Evolutionary conservation across 257 asterid genomes (phyloP).

Genomic region (Thymus mandschuricus): DNA sequence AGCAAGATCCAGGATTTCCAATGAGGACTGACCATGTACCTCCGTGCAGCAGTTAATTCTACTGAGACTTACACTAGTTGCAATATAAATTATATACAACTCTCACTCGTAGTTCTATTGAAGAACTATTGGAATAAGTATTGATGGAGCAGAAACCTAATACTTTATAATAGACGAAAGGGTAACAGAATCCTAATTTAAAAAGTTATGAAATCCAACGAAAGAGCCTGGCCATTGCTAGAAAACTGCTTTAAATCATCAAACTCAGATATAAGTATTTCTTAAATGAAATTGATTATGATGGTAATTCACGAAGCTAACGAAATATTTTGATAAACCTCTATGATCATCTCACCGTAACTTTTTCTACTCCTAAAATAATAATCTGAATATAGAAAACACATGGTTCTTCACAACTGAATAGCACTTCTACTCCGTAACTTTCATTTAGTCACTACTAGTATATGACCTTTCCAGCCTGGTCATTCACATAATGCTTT

Average conservation of each 20-base stretch:
- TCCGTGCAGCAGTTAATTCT: background rate
- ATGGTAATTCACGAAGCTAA: background rate
- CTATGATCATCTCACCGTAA: conserved; percentile 3
- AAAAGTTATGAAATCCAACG: background rate
- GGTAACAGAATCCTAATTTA: background rate
- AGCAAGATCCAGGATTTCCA: conserved; percentile 5
- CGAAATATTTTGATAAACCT: background rate
- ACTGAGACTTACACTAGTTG: background rate
- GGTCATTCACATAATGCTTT: background rate
- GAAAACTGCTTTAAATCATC: conserved; percentile 4
- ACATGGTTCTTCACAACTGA: conserved; percentile 15
- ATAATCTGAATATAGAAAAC: conserved; percentile 1
- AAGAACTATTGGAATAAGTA: background rate
- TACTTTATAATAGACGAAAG: background rate
- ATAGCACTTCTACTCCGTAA: background rate
- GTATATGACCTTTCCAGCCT: background rate
- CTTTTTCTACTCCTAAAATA: conserved; percentile 26
- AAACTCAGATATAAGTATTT: background rate
- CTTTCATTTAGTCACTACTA: conserved; percentile 2
- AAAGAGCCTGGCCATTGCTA: conserved; percentile 8
- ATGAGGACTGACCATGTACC: conserved; percentile 20
- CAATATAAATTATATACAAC: background rate
- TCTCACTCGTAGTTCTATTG: background rate
- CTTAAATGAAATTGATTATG: background rate
- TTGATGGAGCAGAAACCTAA: background rate